A percentile compares a stretch with the other conserved stretches of the same genome.
phyloP scores from a whole-genome alignment of 2,329 filamentous ascomycete genomes.

The Paecilomyces niveus region DNA sequence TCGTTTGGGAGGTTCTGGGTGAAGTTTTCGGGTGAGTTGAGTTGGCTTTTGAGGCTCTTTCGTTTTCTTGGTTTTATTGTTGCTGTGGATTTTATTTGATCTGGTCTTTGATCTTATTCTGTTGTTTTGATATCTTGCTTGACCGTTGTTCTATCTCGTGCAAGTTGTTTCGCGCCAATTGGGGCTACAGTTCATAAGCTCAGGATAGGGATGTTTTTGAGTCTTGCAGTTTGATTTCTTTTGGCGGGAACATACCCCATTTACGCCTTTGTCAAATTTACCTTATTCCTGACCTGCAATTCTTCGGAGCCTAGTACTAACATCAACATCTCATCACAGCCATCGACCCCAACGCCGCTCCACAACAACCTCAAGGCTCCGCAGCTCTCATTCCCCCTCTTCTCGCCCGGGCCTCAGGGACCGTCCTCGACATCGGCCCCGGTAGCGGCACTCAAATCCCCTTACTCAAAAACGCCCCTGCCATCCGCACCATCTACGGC shows the following conservation, averaged over 20 bases:
- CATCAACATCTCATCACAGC: background rate
- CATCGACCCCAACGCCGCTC: background rate
- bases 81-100: too few relatives aligned
- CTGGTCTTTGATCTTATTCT: too few relatives aligned
- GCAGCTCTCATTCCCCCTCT: slow-evolving; percentile 35
- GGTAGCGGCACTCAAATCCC: slow-evolving; percentile 47
- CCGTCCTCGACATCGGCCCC: slow-evolving; percentile 45
- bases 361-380: slow-evolving; percentile 17
- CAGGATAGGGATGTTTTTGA: too few relatives aligned
- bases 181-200: too few relatives aligned
- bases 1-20: slow-evolving; percentile 37
- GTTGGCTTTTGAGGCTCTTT: background rate
- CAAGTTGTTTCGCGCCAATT: too few relatives aligned
- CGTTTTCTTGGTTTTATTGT: slow-evolving; percentile 4
- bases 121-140: too few relatives aligned
- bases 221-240: too few relatives aligned
- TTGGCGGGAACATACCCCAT: too few relatives aligned
- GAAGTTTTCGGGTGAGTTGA: slow-evolving; percentile 25
- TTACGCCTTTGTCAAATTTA: too few relatives aligned
- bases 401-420: slow-evolving; percentile 32
- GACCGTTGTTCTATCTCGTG: too few relatives aligned
- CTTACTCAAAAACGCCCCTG: slow-evolving; percentile 34
- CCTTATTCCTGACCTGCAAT: too few relatives aligned
- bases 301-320: too few relatives aligned
- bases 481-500: slow-evolving; percentile 45